Base-by-base conservation (phyloP, 2,329 filamentous ascomycete species). In the Alternaria sp. region DNA sequence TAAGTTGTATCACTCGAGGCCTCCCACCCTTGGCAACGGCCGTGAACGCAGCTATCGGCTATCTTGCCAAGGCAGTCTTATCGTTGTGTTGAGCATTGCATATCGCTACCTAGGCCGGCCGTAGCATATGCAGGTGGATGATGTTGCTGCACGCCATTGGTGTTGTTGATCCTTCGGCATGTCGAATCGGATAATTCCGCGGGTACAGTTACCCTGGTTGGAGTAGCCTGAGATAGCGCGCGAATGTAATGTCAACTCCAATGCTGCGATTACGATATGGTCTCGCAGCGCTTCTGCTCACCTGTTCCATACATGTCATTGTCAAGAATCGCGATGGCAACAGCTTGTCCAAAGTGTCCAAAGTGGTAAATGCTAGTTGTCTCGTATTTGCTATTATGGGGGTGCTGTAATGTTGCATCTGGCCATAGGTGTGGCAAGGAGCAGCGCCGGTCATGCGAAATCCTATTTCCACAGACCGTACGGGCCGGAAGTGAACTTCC, bases 401-500 rank as follows among this genome's bases (percentile, higher is more conserved):
- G 23, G 55, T 54, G 19, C 21, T 50, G 46, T 9, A 9, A 36
- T 19, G 21, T 21, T 52, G 23, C 25, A 17, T n/a, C 26, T 57
- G 32, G 19, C 26, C 17, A 25, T n/a, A 23, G 6, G 32, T 43
- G 25, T n/a, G 21, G 32, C 8, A 6, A 21, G 12, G 23, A 28
- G 15, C n/a, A 51, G 51, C 17, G 46, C 46, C 12, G 30, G 30
- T 51, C 17, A 21, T 30, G 19, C 21, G 26, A 36, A 26, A 5
- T 43, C 47, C 62, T 73, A 90, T 71, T 86, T 84, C 89, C 89
- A 91, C 19, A 91, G 79, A 15, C 89, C 89, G 75, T 91, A 91
- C 2, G 87, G 84, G 47, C 88, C 88, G 49, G 83, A 83, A 54
- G 88, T 89, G 64, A 88, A 88, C 78, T 91, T 91, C 89, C 89